A percentile compares a stretch with the other conserved stretches of the same genome.
Evolutionary conservation across 768 basidiomycete genomes (phyloP).

Genomic region (Mycena vulgaris): DNA sequence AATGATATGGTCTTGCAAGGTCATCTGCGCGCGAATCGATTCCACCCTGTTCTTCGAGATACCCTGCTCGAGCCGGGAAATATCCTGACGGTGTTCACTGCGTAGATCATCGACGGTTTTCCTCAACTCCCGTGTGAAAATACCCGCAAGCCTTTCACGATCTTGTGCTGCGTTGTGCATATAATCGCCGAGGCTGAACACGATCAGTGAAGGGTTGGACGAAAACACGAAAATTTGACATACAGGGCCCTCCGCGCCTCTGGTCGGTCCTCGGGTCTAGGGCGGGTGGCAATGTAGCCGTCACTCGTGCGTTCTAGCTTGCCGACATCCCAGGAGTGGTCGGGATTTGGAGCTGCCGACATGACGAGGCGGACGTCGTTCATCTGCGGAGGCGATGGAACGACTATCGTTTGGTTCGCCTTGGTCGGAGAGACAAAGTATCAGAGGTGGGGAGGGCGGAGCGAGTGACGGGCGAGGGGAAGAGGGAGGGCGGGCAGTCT

Average conservation of each 20-base stretch:
- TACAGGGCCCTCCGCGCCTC: neutral
- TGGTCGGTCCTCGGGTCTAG: conserved; percentile 1
- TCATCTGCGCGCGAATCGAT: neutral
- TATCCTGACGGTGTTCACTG: neutral
- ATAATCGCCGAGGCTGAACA: conserved; percentile 4
- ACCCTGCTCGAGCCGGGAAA: neutral
- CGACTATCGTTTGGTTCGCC: neutral
- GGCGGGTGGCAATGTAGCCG: neutral
- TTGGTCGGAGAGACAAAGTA: neutral
- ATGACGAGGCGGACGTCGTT: neutral
- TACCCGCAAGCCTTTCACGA: neutral
- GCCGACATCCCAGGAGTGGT: conserved; percentile 14
- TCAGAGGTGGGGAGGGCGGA: neutral
- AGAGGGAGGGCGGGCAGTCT: neutral
- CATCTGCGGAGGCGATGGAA: conserved; percentile 1
- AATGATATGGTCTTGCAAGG: neutral
- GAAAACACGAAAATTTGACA: conserved; percentile 15
- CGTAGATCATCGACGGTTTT: neutral
- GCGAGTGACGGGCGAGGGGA: conserved; percentile 1
- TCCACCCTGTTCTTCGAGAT: neutral
- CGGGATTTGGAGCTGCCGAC: conserved; percentile 9
- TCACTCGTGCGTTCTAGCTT: neutral
- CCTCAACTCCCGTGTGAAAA: neutral
- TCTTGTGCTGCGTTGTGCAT: neutral
- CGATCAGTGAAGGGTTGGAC: conserved; percentile 13